phyloP scores from a whole-genome alignment of 768 basidiomycete genomes.

The Naganishia onofrii region DNA sequence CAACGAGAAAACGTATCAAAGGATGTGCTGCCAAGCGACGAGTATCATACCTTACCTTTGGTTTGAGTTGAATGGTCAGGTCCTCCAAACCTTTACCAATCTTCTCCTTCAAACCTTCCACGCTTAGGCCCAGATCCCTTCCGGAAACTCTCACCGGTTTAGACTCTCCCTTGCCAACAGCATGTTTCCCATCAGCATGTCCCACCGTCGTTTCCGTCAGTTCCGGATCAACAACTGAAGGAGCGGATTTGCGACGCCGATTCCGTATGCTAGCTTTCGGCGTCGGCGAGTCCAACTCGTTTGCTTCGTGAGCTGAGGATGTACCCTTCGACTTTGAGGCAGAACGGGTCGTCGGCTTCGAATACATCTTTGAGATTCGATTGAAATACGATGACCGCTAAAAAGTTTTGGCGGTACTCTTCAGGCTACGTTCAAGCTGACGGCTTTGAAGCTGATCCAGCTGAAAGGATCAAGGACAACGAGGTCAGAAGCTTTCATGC shows the following conservation, averaged over 20 bases:
- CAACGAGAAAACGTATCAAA: neutral
- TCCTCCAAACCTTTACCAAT: slow-evolving; percentile 17
- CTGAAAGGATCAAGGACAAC: neutral
- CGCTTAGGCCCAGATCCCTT: neutral
- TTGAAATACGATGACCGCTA: neutral
- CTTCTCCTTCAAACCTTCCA: slow-evolving; percentile 10
- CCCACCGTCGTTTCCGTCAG: neutral
- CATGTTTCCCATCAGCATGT: neutral
- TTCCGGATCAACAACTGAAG: neutral
- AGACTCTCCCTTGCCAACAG: neutral
- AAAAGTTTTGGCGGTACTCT: no score
- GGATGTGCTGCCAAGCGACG: neutral
- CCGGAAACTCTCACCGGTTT: neutral
- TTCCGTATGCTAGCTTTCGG: neutral
- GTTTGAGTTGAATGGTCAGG: slow-evolving; percentile 18
- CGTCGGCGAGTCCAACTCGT: slow-evolving; percentile 9
- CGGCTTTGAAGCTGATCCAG: no score
- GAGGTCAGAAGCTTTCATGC: no score
- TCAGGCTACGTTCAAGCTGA: no score
- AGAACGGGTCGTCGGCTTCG: slow-evolving; percentile 9
- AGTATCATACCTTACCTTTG: slow-evolving; percentile 4
- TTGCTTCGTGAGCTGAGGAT: neutral
- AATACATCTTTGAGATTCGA: neutral
- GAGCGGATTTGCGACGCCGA: slow-evolving; percentile 12
- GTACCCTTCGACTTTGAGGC: neutral